A percentile compares a stretch with the other conserved stretches of the same genome.
Conservation (phyloP, 2,329 filamentous ascomycete genomes). For the Diplodia intermedia region DNA sequence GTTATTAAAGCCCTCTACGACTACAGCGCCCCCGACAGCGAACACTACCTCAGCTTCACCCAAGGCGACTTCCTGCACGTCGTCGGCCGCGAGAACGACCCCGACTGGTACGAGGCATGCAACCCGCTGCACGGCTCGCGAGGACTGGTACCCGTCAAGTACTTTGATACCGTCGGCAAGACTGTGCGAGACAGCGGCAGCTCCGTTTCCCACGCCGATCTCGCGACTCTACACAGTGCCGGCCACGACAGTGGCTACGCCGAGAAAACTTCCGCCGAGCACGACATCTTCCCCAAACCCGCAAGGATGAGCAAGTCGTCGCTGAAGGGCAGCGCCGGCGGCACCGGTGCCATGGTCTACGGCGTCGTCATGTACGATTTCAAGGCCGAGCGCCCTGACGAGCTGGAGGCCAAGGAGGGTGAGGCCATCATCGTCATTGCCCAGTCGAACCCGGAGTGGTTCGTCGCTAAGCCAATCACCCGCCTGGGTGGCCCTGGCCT, state of each 20-base stretch:
- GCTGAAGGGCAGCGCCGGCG: slow-evolving; percentile 48
- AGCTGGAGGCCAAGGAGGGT: slow-evolving; percentile 91
- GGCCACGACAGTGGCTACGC: slow-evolving; percentile 94
- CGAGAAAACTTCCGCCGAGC: slow-evolving; percentile 51
- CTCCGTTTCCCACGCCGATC: slow-evolving; percentile 46
- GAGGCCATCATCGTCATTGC: slow-evolving; percentile 98
- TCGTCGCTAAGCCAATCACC: slow-evolving; percentile 98
- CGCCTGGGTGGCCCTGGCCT: slow-evolving; percentile 92
- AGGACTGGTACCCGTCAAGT: slow-evolving; percentile 90
- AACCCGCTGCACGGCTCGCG: slow-evolving; percentile 89
- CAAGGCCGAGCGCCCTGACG: slow-evolving; percentile 91
- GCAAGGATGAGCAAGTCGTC: slow-evolving; percentile 47
- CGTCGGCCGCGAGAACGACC: slow-evolving; percentile 91
- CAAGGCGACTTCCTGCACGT: slow-evolving; percentile 98
- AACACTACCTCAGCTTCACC: slow-evolving; percentile 79
- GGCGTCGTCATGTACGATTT: slow-evolving; percentile 98
- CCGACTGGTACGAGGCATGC: slow-evolving; percentile 98
- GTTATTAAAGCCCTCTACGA: slow-evolving; percentile 97
- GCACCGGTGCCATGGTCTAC: slow-evolving; percentile 85
- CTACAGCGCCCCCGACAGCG: slow-evolving; percentile 73
- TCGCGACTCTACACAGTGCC: slow-evolving; percentile 60
- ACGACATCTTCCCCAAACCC: slow-evolving; percentile 35
- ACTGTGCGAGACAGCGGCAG: slow-evolving; percentile 84
- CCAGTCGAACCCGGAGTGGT: slow-evolving; percentile 98
- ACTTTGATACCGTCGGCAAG: slow-evolving; percentile 91